Conservation (phyloP, 2,329 filamentous ascomycete species). For the Clonostachys solani region DNA sequence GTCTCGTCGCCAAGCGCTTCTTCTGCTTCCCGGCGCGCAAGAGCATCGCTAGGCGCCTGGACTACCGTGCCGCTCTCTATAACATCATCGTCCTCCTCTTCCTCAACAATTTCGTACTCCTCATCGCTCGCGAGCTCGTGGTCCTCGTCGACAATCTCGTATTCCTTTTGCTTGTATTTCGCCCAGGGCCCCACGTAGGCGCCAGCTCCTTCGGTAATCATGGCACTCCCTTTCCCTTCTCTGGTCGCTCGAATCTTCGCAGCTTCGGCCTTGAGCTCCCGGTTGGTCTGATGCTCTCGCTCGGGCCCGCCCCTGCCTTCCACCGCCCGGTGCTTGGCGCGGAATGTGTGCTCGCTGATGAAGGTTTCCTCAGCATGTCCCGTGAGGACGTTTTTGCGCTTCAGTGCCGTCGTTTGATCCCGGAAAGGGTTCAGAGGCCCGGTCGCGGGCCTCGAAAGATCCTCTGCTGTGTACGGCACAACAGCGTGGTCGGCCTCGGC, state of each 20-base stretch:
- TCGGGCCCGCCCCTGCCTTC: slow-evolving; percentile 60
- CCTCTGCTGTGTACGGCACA: slow-evolving; percentile 65
- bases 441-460: slow-evolving; percentile 59
- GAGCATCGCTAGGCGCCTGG: slow-evolving; percentile 47
- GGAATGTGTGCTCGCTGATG: slow-evolving; percentile 88
- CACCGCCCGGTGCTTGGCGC: slow-evolving; percentile 79
- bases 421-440: slow-evolving; percentile 76
- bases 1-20: slow-evolving; percentile 69
- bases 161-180: slow-evolving; percentile 68
- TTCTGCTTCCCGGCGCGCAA: slow-evolving; percentile 52
- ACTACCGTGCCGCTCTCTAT: slow-evolving; percentile 61
- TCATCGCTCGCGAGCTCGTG: slow-evolving; percentile 75
- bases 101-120: slow-evolving; percentile 73
- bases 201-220: slow-evolving; percentile 78
- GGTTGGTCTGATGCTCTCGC: slow-evolving; percentile 48
- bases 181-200: slow-evolving; percentile 97
- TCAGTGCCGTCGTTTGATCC: slow-evolving; percentile 53
- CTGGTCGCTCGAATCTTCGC: slow-evolving; percentile 66
- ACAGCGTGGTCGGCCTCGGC: slow-evolving; percentile 55
- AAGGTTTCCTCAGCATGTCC: slow-evolving; percentile 84
- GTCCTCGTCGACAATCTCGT: slow-evolving; percentile 69
- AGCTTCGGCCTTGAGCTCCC: slow-evolving; percentile 65
- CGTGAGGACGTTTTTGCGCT: slow-evolving; percentile 79
- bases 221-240: slow-evolving; percentile 80
- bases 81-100: slow-evolving; percentile 62